Base-by-base conservation (phyloP, 164 flowering plant genomes). In the Kalanchoe fedtschenkoi region DNA sequence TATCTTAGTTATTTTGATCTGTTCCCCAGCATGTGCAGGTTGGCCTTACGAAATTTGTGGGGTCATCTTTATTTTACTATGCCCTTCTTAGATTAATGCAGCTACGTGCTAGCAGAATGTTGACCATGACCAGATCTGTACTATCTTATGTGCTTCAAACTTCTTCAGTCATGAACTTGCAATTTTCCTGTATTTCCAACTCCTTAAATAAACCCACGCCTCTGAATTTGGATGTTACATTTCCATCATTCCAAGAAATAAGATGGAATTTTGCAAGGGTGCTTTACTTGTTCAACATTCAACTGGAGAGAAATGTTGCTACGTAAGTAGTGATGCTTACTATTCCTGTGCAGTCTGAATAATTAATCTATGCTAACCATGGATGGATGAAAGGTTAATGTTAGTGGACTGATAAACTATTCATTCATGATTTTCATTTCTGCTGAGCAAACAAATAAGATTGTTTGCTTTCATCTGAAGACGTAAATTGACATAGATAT, bases 221-320 rank as follows among this genome's bases (percentile, higher is more conserved):
- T 71, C 95, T 92, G 62, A 70, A 74, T 10, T 76, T 92, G 87
- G 87, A 92, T 77, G 83, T 89, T 30, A 77, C 87, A 60, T 73
- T 87, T 58, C 95, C 98, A 69, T 78, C 91, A 38, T 29, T 92
- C 62, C 78, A 79, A 69, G 95, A 87, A 67, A 64, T 87, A 61
- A 74, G 59, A 68, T 89, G 96, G 98, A 80, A 64, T 74, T 67
- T 84, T 53, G 65, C 87, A 61, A 75, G 96, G 67, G 56, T 87
- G 56, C 38, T 87, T 11, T 92, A 92, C 75, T 62, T 89, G 64
- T 86, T 89, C 82, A 83, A 92, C 79, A 72, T 78, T 39, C 96
- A 86, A 69, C 78, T 92, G 47, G 98, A 92, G 72, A 82, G 83
- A 70, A 89, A 89, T 74, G 80, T 92, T 34, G 81, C 87, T 53